Conservation (phyloP, 2,329 filamentous ascomycete genomes). For the Arthroderma uncinatum region DNA sequence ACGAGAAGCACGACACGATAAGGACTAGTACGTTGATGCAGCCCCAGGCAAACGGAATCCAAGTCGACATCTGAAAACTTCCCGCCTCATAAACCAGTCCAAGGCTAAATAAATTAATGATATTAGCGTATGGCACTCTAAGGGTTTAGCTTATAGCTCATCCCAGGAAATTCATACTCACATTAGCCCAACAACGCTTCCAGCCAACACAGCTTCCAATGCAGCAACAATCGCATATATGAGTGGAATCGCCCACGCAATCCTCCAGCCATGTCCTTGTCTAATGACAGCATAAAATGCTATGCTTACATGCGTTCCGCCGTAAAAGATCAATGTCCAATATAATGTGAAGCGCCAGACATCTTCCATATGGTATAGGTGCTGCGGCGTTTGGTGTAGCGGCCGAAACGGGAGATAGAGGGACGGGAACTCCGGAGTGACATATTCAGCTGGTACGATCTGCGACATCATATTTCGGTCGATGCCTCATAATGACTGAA, state of each 20-base stretch:
- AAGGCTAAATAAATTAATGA: background rate
- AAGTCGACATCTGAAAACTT: conserved; percentile 84
- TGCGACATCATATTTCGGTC: background rate
- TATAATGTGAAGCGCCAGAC: conserved; percentile 79
- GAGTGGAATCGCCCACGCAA: conserved; percentile 60
- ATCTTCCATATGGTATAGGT: conserved; percentile 63
- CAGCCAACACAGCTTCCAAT: conserved; percentile 65
- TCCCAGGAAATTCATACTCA: conserved; percentile 35
- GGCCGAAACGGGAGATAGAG: conserved; percentile 60
- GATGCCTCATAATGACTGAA: background rate
- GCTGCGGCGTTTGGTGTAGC: conserved; percentile 44
- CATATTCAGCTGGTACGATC: conserved; percentile 42
- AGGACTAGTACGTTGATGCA: conserved; percentile 72
- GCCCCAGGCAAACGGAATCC: conserved; percentile 84
- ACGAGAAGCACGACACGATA: conserved; percentile 81
- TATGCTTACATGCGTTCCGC: conserved; percentile 61
- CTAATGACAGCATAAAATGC: conserved; percentile 61
- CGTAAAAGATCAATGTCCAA: conserved; percentile 76
- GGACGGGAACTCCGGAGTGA: conserved; percentile 63
- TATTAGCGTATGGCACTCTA: background rate
- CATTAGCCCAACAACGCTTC: conserved; percentile 71
- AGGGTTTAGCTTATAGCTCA: background rate
- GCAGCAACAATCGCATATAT: conserved; percentile 61
- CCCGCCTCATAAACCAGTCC: conserved; percentile 46
- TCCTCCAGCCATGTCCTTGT: conserved; percentile 43